phyloP scores from a whole-genome alignment of 768 basidiomycete species.

The Tricholoma terreum region DNA sequence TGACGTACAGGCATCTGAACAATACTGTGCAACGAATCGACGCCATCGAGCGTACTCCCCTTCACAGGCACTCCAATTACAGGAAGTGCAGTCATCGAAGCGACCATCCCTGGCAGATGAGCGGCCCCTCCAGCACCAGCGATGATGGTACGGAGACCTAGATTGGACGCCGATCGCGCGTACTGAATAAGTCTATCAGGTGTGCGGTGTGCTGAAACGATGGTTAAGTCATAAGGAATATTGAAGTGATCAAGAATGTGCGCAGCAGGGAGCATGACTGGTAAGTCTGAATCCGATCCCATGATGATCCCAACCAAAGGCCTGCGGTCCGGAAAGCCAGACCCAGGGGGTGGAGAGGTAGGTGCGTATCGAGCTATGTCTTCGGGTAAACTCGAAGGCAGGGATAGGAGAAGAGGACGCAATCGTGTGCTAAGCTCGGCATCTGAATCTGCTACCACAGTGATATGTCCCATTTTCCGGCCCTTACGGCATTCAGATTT shows the following conservation, averaged over 20 bases:
- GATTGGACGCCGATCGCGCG: slow-evolving; percentile 64
- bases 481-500: slow-evolving; percentile 87
- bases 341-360: slow-evolving; percentile 35
- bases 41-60: slow-evolving; percentile 89
- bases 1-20: slow-evolving; percentile 95
- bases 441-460: slow-evolving; percentile 80
- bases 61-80: slow-evolving; percentile 98
- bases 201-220: slow-evolving; percentile 96
- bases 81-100: slow-evolving; percentile 87
- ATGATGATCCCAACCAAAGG: slow-evolving; percentile 94
- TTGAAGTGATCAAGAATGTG: slow-evolving; percentile 77
- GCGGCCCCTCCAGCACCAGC: slow-evolving; percentile 99
- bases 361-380: slow-evolving; percentile 59
- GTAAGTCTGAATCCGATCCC: slow-evolving; percentile 98
- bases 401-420: slow-evolving; percentile 66
- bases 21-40: slow-evolving; percentile 95
- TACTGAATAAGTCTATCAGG: slow-evolving; percentile 84
- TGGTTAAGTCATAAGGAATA: slow-evolving; percentile 89
- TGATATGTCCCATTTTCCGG: slow-evolving; percentile 98
- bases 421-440: slow-evolving; percentile 67
- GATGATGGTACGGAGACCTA: slow-evolving; percentile 74
- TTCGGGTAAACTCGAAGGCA: slow-evolving; percentile 46
- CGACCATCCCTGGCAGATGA: slow-evolving; percentile 98
- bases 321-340: slow-evolving; percentile 56
- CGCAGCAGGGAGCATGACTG: slow-evolving; percentile 87